Evolutionary conservation across 2,329 filamentous ascomycete species (phyloP), one percentile per base, ranked within the genome.

Genomic region (Waltergamsia citrina): DNA sequence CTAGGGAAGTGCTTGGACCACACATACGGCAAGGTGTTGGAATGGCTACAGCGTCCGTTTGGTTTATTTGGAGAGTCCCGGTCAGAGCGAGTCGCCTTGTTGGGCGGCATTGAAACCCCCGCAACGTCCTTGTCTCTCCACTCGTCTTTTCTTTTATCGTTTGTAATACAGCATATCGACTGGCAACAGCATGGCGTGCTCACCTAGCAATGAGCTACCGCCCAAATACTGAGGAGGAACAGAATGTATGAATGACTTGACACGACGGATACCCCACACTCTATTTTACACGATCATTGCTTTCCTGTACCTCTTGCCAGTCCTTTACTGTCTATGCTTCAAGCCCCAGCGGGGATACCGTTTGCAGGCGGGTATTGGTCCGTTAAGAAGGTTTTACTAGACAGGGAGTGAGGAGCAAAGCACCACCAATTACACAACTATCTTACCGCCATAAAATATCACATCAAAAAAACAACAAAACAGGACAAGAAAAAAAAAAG

Each of bases 221-320:
- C 29, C 34, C 26, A 15, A 8, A 31, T 19, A 11, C 23, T 30
- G 38, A 39, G 45, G 43, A 47, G 46, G 50, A 50, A 35, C 36
- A 42, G 57, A 61, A 60, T 59, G 59, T 46, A 59, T 61, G 59
- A 54, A 62, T 49, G 59, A 62, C 52, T 56, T 50, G 52, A 56
- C 47, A 60, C 46, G 59, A 63, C 52, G 60, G 58, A 63, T 63
- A 62, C 59, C 59, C 58, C 48, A 46, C 43, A 48, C 23, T 23
- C 19, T 33, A 28, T 32, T 43, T 41, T 40, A 40, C 34, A 24
- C n/a, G 18, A 17, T 24, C 22, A 12, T 24, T 33, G 19, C 23
- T 12, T 11, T 23, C n/a, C 26, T 7, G 17, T 28, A 9, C 26
- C 17, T 28, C n/a, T n/a, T 8, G n/a, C 23, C 23, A 25, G 9